Conservation (phyloP, 192 early-diverging fungal species). For the Coemansia sp. region DNA sequence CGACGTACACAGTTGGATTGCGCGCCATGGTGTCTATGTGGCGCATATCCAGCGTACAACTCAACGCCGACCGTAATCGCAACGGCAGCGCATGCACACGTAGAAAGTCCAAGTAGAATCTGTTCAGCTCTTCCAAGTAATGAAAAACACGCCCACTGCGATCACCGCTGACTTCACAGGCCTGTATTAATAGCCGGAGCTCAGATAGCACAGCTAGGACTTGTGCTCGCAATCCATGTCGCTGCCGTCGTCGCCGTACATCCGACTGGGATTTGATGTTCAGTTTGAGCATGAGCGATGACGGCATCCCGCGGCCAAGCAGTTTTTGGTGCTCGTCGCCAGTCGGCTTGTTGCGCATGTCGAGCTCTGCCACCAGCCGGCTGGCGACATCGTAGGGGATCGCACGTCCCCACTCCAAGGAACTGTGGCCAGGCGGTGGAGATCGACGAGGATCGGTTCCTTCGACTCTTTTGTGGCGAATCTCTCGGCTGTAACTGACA, state of each 20-base stretch:
- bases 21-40: neutral
- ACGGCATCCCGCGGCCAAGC: conserved; percentile 35
- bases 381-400: conserved; percentile 24
- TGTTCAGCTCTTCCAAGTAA: conserved; percentile 33
- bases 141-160: conserved; percentile 27
- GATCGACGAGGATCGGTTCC: conserved; percentile 1
- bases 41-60: conserved; percentile 12
- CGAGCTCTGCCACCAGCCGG: conserved; percentile 14
- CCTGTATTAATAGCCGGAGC: conserved; percentile 24
- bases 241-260: conserved; percentile 31
- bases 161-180: conserved; percentile 10
- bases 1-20: neutral
- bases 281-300: conserved; percentile 45
- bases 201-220: conserved; percentile 28
- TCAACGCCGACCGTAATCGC: conserved; percentile 23
- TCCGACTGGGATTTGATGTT: conserved; percentile 27
- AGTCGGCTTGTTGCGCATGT: neutral
- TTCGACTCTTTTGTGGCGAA: neutral
- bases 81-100: conserved; percentile 4
- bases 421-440: neutral
- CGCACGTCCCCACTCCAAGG: conserved; percentile 25
- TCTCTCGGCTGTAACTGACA: neutral
- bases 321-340: neutral
- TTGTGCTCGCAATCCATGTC: conserved; percentile 38
- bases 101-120: conserved; percentile 24